Evolutionary conservation across 1,284 basidiomycete species (phyloP).

Genomic region (Sanghuangporus baumii): DNA sequence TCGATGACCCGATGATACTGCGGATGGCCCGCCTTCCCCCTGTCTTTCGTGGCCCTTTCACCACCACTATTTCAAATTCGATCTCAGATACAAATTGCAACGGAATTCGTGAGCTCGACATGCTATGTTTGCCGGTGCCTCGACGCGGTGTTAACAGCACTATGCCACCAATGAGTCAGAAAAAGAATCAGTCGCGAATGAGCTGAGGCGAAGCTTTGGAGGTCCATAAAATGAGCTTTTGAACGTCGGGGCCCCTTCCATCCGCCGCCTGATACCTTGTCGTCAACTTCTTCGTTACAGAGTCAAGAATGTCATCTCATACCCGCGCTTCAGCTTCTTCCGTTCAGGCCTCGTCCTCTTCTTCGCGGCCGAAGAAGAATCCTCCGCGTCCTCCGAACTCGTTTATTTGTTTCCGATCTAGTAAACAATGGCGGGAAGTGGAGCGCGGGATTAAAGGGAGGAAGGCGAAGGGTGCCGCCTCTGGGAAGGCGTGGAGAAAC

Average conservation of each 20-base stretch:
- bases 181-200: no score
- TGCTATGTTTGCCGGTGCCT: background rate
- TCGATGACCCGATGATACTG: no score
- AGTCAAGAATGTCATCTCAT: background rate
- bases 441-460: background rate
- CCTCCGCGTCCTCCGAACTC: background rate
- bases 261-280: no score
- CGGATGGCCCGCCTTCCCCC: no score
- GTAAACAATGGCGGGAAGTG: background rate
- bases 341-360: background rate
- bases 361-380: background rate
- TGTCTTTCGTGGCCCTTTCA: no score
- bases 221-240: no score
- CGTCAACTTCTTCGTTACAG: no score
- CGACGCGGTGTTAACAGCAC: background rate
- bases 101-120: background rate
- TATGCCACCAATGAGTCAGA: no score
- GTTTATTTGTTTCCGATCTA: background rate
- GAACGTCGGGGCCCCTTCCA: no score
- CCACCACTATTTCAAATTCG: no score
- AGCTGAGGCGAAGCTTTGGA: no score
- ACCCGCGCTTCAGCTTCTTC: background rate
- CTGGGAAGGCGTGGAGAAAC: background rate
- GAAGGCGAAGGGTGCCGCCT: background rate
- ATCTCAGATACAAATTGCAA: background rate